Evolutionary conservation across 768 basidiomycete species (phyloP).

Genomic region (Cystofilobasidium ferigula): DNA sequence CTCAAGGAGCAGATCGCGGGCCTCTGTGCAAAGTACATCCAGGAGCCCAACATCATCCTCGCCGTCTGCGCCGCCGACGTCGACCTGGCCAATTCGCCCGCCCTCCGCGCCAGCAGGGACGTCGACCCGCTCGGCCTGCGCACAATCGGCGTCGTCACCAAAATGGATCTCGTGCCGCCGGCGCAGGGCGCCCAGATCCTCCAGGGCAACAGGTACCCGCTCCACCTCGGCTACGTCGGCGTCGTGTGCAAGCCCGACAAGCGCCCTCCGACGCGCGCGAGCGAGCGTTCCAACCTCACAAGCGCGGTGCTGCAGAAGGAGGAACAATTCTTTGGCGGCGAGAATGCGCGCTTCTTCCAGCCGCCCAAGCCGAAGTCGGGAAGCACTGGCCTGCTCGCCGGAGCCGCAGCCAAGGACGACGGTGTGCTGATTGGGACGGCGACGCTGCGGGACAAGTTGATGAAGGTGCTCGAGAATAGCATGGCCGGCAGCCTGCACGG

Average conservation of each 20-base stretch:
- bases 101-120: constrained; percentile 78
- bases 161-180: constrained; percentile 92
- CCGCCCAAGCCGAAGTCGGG: constrained; percentile 8
- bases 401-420: constrained; percentile 29
- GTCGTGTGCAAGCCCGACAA: constrained; percentile 65
- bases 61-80: constrained; percentile 98
- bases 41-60: constrained; percentile 99
- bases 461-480: constrained; percentile 94
- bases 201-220: constrained; percentile 83
- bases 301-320: constrained; percentile 47
- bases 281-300: constrained; percentile 34
- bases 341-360: constrained; percentile 40
- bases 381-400: not conserved
- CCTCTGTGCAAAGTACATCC: constrained; percentile 91
- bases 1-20: constrained; percentile 82
- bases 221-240: constrained; percentile 93
- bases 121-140: constrained; percentile 90
- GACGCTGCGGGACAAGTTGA: constrained; percentile 75
- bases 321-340: constrained; percentile 42
- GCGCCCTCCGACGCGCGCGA: constrained; percentile 21
- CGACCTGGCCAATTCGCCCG: constrained; percentile 94
- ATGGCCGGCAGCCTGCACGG: constrained; percentile 94
- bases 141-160: constrained; percentile 94
- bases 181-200: constrained; percentile 72
- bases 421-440: constrained; percentile 77